These are phyloP conservation scores for Paracorniculantispora psalliotae DNA, from an alignment of 2,329 filamentous ascomycete species.

Conservation along the genomic window DNA sequence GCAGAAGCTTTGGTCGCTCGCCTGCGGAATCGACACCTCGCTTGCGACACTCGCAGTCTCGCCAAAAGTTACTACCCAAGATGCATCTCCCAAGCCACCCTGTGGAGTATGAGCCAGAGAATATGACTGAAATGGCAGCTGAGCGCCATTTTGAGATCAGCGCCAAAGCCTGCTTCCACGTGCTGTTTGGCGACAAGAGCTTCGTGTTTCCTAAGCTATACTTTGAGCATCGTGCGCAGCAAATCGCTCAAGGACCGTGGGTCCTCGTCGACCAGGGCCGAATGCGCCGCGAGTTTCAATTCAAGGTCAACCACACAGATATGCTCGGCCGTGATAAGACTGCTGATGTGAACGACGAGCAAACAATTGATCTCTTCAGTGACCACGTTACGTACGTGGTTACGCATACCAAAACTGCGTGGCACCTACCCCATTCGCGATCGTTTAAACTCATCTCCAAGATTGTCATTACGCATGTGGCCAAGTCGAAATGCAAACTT, in stretches of 20 bases:
- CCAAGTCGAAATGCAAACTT: conserved; percentile 89
- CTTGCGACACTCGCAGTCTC: conserved; percentile 29
- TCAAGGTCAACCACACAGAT: conserved; percentile 65
- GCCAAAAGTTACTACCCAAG: conserved; percentile 50
- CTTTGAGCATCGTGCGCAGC: conserved; percentile 71
- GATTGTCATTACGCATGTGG: conserved; percentile 87
- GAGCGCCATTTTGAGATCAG: conserved; percentile 86
- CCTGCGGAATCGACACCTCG: conserved; percentile 31
- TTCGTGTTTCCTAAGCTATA: conserved; percentile 90
- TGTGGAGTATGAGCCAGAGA: conserved; percentile 77
- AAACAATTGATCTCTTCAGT: conserved; percentile 77
- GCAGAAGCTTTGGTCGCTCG: conserved; percentile 30
- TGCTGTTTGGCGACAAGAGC: conserved; percentile 94
- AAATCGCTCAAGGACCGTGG: conserved; percentile 87
- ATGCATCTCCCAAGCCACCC: conserved; percentile 78
- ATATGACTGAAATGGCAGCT: conserved; percentile 68
- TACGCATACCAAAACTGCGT: conserved; percentile 58
- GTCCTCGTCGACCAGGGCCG: conserved; percentile 61
- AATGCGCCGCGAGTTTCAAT: conserved; percentile 74
- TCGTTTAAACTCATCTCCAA: conserved; percentile 82
- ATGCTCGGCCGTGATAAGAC: conserved; percentile 58
- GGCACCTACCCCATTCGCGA: conserved; percentile 79
- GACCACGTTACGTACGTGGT: conserved; percentile 69
- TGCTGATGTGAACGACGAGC: conserved; percentile 69
- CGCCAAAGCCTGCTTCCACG: conserved; percentile 90